A percentile compares a stretch with the other conserved stretches of the same genome.
Evolutionary conservation across 257 asterid species (phyloP).

Genomic region (Perilla frutescens): DNA sequence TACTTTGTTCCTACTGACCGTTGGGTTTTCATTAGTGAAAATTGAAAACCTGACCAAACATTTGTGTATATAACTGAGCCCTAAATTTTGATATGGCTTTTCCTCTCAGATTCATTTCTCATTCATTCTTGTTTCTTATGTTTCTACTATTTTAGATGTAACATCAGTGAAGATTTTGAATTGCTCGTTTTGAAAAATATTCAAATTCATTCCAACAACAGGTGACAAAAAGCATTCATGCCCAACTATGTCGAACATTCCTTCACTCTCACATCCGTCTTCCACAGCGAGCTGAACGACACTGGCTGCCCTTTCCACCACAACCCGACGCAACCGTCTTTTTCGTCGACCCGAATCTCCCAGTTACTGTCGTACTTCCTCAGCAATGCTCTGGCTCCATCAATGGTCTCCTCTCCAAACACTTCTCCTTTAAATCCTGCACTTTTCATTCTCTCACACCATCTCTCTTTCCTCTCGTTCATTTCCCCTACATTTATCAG

Average conservation of each 20-base stretch:
- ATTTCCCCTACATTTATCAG: constrained; percentile 58
- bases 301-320: constrained; percentile 87
- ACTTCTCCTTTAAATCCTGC: constrained; percentile 62
- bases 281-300: constrained; percentile 81
- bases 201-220: not conserved
- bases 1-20: not conserved
- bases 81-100: not conserved
- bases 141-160: not conserved
- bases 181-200: not conserved
- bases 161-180: not conserved
- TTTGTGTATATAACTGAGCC: not conserved
- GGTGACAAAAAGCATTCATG: not conserved
- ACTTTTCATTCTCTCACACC: constrained; percentile 73
- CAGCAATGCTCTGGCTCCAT: constrained; percentile 78
- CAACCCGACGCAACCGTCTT: constrained; percentile 61
- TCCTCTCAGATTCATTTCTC: not conserved
- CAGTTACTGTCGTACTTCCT: constrained; percentile 80
- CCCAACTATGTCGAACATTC: constrained; percentile 30
- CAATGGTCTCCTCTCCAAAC: constrained; percentile 71
- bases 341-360: constrained; percentile 75
- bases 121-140: not conserved
- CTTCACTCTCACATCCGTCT: constrained; percentile 42
- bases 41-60: not conserved
- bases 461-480: constrained; percentile 78
- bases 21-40: not conserved